A percentile compares a stretch with the other conserved stretches of the same genome.
phyloP scores from a whole-genome alignment of 1,284 basidiomycete genomes.

The Hymenochaete sp. region DNA sequence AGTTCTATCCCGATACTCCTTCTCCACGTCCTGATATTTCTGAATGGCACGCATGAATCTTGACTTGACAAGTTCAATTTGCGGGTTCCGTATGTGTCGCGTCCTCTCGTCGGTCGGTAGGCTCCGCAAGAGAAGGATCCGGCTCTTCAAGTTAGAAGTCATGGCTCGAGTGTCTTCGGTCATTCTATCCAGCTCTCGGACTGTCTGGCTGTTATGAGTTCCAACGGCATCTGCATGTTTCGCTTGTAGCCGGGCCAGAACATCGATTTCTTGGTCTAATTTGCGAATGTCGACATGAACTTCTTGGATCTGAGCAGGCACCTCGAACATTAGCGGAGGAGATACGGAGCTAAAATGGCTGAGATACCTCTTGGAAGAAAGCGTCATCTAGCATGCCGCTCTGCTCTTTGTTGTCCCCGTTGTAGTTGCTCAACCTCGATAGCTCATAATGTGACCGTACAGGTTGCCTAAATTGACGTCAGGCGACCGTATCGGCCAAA shows the following conservation, averaged over 20 bases:
- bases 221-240: constrained; percentile 74
- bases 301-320: constrained; percentile 4
- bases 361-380: constrained; percentile 66
- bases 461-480: constrained; percentile 23
- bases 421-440: too few species aligned
- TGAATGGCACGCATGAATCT: constrained; percentile 82
- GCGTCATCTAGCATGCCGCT: constrained; percentile 37
- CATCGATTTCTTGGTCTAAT: constrained; percentile 64
- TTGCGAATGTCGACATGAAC: constrained; percentile 62
- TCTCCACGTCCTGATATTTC: constrained; percentile 85
- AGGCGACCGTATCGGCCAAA: too few species aligned
- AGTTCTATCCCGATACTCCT: constrained; percentile 87
- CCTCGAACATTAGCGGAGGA: neutral
- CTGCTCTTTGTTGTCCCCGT: constrained; percentile 38
- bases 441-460: constrained; percentile 63
- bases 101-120: constrained; percentile 58
- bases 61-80: constrained; percentile 70
- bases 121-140: constrained; percentile 71
- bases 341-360: neutral
- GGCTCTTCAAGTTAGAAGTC: constrained; percentile 67
- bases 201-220: constrained; percentile 53
- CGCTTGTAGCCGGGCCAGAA: constrained; percentile 65
- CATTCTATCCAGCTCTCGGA: constrained; percentile 61
- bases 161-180: constrained; percentile 72
- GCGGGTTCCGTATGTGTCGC: constrained; percentile 17